Conservation (phyloP, 352 stramenopile genomes). For the Saprolegnia parasitica region DNA sequence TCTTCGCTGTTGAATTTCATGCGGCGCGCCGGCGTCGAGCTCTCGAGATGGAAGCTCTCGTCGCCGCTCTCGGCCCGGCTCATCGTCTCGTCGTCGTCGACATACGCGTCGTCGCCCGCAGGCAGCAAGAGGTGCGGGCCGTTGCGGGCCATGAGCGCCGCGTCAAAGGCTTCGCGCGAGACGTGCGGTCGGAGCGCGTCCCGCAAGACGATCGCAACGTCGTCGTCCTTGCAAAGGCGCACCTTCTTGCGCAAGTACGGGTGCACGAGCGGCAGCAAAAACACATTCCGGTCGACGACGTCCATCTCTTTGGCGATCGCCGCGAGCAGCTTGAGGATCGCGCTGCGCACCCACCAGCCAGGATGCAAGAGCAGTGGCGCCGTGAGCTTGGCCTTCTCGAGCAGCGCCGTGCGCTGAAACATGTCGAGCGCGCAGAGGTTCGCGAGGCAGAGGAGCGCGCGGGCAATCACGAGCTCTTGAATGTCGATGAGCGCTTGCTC, state of each 20-base stretch:
- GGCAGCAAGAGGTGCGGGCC: constrained; percentile 10
- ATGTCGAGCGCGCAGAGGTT: constrained; percentile 89
- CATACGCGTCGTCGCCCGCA: constrained; percentile 18
- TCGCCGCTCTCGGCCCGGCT: constrained; percentile 7
- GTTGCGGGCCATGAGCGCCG: constrained; percentile 39
- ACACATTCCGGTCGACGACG: constrained; percentile 88
- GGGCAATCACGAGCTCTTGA: constrained; percentile 93
- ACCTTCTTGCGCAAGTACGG: constrained; percentile 86
- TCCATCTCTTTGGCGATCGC: constrained; percentile 83
- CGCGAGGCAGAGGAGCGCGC: constrained; percentile 88
- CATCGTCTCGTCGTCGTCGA: constrained; percentile 17
- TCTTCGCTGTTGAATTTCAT: constrained; percentile 24
- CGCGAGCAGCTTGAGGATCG: constrained; percentile 80
- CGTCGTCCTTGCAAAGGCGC: constrained; percentile 66
- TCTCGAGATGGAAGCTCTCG: constrained; percentile 18
- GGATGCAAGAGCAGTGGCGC: constrained; percentile 82
- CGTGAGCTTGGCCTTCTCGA: constrained; percentile 82
- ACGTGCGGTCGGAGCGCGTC: constrained; percentile 65
- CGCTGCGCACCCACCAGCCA: constrained; percentile 85
- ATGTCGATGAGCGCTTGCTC: constrained; percentile 96
- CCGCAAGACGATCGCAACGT: constrained; percentile 49
- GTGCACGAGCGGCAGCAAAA: constrained; percentile 83
- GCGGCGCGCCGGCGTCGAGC: constrained; percentile 21
- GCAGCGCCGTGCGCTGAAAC: constrained; percentile 72
- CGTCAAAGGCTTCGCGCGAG: constrained; percentile 81